Conservation (phyloP, 768 basidiomycete genomes). For the Tulasnella sp. region DNA sequence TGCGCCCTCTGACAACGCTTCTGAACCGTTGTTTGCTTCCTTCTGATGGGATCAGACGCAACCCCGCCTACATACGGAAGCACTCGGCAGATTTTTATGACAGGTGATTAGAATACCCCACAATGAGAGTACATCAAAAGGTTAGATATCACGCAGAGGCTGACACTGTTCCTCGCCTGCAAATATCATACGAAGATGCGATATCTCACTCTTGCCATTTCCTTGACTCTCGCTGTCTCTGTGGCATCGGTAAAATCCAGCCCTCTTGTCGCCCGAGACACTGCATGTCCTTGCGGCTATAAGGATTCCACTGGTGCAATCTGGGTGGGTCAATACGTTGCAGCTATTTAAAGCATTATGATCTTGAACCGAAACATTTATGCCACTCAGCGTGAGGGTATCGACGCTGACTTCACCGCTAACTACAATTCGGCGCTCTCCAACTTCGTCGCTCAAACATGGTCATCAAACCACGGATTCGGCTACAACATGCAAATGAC, state of each 20-base stretch:
- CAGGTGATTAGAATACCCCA: too few relatives aligned
- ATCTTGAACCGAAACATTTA: neutral
- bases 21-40: too few relatives aligned
- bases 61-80: too few relatives aligned
- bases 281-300: conserved; percentile 17
- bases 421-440: conserved; percentile 8
- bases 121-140: too few relatives aligned
- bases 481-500: neutral
- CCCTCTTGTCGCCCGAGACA: neutral
- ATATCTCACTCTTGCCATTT: neutral
- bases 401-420: conserved; percentile 15
- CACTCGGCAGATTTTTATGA: too few relatives aligned
- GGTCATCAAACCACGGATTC: neutral
- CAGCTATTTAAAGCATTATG: neutral
- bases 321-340: conserved; percentile 10
- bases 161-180: too few relatives aligned
- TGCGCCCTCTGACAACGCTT: too few relatives aligned
- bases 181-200: neutral
- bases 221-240: neutral
- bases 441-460: conserved; percentile 4
- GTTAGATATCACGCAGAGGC: too few relatives aligned
- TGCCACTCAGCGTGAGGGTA: conserved; percentile 15
- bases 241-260: neutral
- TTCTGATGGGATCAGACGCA: too few relatives aligned
- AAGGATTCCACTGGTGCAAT: conserved; percentile 11